Conservation (phyloP, 176 grass and related monocot species). For the Dendrocalamus sinicus region DNA sequence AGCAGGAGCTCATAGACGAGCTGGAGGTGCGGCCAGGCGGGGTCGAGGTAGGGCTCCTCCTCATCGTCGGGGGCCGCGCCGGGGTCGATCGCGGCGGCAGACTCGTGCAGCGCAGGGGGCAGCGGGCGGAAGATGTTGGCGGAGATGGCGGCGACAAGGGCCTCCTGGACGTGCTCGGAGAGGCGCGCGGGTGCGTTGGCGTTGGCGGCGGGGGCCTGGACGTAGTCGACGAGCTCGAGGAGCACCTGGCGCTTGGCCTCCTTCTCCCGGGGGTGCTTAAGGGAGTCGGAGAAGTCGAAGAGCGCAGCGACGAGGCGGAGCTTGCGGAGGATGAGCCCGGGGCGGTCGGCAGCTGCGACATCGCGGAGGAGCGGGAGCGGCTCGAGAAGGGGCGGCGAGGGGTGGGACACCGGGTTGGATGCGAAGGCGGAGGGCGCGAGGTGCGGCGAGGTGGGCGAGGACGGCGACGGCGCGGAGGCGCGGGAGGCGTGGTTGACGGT, state of each 20-base stretch:
- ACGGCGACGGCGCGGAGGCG: constrained; percentile 46
- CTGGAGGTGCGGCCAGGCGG: constrained; percentile 79
- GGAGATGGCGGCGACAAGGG: constrained; percentile 65
- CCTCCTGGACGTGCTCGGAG: constrained; percentile 75
- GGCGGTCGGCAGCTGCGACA: constrained; percentile 69
- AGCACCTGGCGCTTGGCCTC: constrained; percentile 87
- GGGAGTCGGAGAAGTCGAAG: constrained; percentile 81
- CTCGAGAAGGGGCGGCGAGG: constrained; percentile 65
- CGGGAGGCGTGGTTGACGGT: constrained; percentile 82
- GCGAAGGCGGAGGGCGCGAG: constrained; percentile 23
- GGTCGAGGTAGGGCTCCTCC: constrained; percentile 89
- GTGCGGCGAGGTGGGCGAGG: constrained; percentile 54
- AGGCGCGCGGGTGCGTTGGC: constrained; percentile 56
- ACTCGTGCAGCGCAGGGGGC: constrained; percentile 68
- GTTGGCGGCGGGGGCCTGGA: constrained; percentile 57
- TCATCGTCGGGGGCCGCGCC: constrained; percentile 68
- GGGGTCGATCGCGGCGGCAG: constrained; percentile 59
- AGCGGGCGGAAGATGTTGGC: constrained; percentile 77
- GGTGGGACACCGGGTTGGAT: constrained; percentile 13
- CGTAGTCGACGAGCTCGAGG: constrained; percentile 82
- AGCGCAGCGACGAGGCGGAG: constrained; percentile 72
- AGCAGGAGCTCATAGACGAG: constrained; percentile 86
- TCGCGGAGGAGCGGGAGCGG: constrained; percentile 79
- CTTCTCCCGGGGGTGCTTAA: constrained; percentile 74
- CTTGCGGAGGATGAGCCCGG: constrained; percentile 72